phyloP scores from a whole-genome alignment of 73 alveolate genomes.

The Paramecium octaurelia region DNA sequence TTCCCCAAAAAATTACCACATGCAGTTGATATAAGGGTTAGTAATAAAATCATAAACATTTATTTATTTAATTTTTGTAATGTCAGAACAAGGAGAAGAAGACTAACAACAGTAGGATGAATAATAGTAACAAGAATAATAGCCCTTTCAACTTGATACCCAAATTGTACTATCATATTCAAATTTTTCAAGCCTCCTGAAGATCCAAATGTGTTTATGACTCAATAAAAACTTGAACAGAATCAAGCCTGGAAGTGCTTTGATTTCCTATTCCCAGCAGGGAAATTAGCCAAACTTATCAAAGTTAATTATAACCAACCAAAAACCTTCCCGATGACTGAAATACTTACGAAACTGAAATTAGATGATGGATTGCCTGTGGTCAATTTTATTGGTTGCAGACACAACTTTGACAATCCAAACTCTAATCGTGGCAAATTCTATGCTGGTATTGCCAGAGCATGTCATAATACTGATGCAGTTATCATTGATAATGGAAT shows the following conservation, averaged over 20 bases:
- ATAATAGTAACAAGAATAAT: not conserved
- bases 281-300: slow-evolving; percentile 48
- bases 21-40: not conserved
- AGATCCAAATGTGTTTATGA: slow-evolving; percentile 43
- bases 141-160: not conserved
- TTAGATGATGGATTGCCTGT: slow-evolving; percentile 55
- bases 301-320: slow-evolving; percentile 4
- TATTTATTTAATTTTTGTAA: not conserved
- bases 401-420: slow-evolving; percentile 60
- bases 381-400: slow-evolving; percentile 92
- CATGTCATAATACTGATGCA: slow-evolving; percentile 96
- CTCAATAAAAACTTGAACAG: not conserved
- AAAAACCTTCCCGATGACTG: slow-evolving; percentile 45
- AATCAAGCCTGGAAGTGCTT: slow-evolving; percentile 22
- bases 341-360: slow-evolving; percentile 31
- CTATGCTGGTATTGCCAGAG: slow-evolving; percentile 95
- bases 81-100: not conserved
- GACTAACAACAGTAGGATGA: not conserved
- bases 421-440: slow-evolving; percentile 82
- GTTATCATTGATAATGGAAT: slow-evolving; percentile 91
- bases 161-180: not conserved
- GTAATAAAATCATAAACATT: not conserved
- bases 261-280: slow-evolving; percentile 57
- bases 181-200: not conserved
- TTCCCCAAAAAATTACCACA: not conserved